These are phyloP conservation scores for Schizosaccharomyces japonicus DNA, from an alignment of 805 yeast genomes.

Conservation along the genomic window DNA sequence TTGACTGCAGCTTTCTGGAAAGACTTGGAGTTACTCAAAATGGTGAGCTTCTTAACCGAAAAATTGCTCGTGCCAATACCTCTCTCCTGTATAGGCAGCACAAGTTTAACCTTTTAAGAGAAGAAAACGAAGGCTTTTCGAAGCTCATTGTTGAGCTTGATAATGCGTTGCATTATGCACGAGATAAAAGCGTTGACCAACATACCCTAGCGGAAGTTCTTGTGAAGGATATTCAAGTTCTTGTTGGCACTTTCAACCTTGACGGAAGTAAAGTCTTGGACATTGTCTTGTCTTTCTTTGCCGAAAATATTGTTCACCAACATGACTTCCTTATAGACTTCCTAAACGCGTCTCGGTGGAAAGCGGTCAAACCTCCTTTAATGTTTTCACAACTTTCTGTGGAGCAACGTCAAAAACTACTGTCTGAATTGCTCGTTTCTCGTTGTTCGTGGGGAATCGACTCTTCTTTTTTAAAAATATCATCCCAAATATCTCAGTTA, in stretches of 20 bases:
- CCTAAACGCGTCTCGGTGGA: slow-evolving; percentile 35
- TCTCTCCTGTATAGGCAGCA: slow-evolving; percentile 25
- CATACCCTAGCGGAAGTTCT: slow-evolving; percentile 14
- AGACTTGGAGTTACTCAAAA: neutral
- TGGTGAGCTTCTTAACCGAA: neutral
- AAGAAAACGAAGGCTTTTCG: slow-evolving; percentile 58
- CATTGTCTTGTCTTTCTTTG: slow-evolving; percentile 30
- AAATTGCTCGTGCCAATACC: slow-evolving; percentile 18
- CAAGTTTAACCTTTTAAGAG: slow-evolving; percentile 44
- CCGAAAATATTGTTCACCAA: slow-evolving; percentile 22
- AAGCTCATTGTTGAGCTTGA: slow-evolving; percentile 20
- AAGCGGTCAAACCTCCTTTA: slow-evolving; percentile 24
- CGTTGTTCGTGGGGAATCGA: too few relatives aligned
- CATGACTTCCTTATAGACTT: slow-evolving; percentile 27
- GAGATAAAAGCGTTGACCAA: slow-evolving; percentile 14
- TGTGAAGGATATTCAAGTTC: slow-evolving; percentile 25
- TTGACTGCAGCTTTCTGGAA: slow-evolving; percentile 1
- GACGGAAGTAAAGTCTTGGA: slow-evolving; percentile 54
- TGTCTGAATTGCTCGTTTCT: neutral
- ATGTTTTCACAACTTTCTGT: neutral
- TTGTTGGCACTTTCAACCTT: slow-evolving; percentile 52
- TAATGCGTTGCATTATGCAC: slow-evolving; percentile 8
- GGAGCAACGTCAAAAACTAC: neutral
- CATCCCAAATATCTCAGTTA: slow-evolving; percentile 20
- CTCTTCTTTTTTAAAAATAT: neutral